phyloP scores from a whole-genome alignment of 257 asterid genomes.

The Striga asiatica region DNA sequence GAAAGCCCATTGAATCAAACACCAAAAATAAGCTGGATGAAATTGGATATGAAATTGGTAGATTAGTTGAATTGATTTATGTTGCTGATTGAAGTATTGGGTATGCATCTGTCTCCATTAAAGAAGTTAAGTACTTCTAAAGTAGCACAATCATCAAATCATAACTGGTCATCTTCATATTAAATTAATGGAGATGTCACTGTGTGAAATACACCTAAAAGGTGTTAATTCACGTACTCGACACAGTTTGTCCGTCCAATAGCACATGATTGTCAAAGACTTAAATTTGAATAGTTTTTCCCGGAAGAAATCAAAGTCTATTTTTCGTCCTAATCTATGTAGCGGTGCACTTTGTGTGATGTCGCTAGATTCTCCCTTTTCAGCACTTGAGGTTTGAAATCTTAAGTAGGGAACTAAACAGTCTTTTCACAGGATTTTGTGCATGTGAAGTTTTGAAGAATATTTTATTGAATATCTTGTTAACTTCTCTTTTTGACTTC shows the following conservation, averaged over 20 bases:
- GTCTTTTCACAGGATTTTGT: background rate
- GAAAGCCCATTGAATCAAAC: background rate
- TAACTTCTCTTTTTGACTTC: slow-evolving; percentile 16
- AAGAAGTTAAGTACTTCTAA: slow-evolving; percentile 1
- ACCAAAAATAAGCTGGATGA: background rate
- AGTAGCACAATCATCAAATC: no score
- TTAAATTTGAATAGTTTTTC: slow-evolving; percentile 3
- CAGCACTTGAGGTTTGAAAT: background rate
- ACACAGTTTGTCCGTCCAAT: background rate
- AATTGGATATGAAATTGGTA: background rate
- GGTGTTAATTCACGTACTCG: background rate
- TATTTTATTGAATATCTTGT: background rate
- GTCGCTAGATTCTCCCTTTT: slow-evolving; percentile 4
- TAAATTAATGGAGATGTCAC: no score
- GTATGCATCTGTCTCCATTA: slow-evolving; percentile 3
- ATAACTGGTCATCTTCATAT: no score
- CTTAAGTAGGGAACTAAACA: slow-evolving; percentile 2
- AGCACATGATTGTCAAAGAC: background rate
- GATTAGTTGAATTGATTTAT: no score
- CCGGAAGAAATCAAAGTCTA: background rate
- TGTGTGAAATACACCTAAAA: no score
- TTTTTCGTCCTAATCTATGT: background rate
- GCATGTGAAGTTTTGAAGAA: background rate
- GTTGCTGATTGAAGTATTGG: background rate
- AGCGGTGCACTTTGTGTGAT: background rate